Evolutionary conservation across 345 rosid species (phyloP).

Genomic region (Ceriops zippeliana): DNA sequence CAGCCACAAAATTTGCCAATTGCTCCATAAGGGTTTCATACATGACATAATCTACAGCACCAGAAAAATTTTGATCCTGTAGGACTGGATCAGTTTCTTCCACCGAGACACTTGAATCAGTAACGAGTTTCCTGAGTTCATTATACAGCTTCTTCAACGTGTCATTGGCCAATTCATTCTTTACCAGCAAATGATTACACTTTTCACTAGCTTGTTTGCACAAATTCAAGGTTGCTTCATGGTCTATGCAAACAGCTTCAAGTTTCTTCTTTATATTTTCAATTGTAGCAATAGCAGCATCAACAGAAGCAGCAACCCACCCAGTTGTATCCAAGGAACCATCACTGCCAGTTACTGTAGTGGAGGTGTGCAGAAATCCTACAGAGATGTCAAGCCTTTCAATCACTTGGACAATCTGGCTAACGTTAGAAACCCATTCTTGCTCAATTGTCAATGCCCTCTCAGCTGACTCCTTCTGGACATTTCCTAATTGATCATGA

Average conservation of each 20-base stretch:
- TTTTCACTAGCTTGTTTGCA: conserved; percentile 52
- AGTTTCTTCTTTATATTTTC: conserved; percentile 53
- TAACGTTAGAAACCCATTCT: conserved; percentile 42
- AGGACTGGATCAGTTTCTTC: conserved; percentile 24
- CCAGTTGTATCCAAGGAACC: conserved; percentile 41
- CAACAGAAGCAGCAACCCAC: conserved; percentile 44
- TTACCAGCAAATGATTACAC: conserved; percentile 38
- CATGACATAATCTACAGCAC: conserved; percentile 40
- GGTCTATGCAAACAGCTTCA: conserved; percentile 41
- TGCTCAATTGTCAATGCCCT: conserved; percentile 50
- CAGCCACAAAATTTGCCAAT: conserved; percentile 46
- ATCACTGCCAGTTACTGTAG: conserved; percentile 23
- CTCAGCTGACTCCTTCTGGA: conserved; percentile 45
- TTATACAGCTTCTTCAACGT: conserved; percentile 38
- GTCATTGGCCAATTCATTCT: conserved; percentile 38
- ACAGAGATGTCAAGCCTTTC: conserved; percentile 52
- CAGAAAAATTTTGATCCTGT: conserved; percentile 33
- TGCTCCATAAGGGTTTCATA: conserved; percentile 46
- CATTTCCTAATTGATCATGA: conserved; percentile 48
- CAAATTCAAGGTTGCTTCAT: conserved; percentile 38
- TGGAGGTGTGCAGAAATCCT: conserved; percentile 29
- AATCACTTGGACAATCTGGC: conserved; percentile 48
- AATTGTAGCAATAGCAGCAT: conserved; percentile 48
- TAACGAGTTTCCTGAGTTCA: conserved; percentile 47
- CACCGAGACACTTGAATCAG: conserved; percentile 34